Percentiles rank a stretch among this genome's conserved stretches.
Evolutionary conservation across 2,329 filamentous ascomycete species (phyloP).

Genomic region (Clonostachys solani): DNA sequence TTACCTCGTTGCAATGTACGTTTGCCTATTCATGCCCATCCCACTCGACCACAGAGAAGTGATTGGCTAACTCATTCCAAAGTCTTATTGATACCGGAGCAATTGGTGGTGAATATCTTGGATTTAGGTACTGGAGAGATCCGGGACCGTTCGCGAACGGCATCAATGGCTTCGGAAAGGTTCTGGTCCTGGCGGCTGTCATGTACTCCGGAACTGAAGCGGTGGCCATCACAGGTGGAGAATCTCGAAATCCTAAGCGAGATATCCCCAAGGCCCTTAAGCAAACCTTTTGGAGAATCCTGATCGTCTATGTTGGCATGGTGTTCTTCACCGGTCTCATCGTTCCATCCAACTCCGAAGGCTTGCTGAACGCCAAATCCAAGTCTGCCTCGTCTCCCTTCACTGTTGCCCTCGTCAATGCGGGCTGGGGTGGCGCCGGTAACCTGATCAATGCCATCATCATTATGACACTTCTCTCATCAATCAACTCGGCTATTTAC

Average conservation of each 20-base stretch:
- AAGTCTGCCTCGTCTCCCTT: conserved; percentile 45
- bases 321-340: conserved; percentile 49
- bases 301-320: conserved; percentile 38
- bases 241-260: conserved; percentile 38
- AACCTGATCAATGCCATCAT: conserved; percentile 48
- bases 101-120: conserved; percentile 12
- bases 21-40: background rate
- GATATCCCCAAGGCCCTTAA: conserved; percentile 18
- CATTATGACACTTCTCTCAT: conserved; percentile 44
- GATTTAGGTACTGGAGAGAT: conserved; percentile 4
- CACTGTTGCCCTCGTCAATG: conserved; percentile 38
- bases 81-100: conserved; percentile 10
- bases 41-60: background rate
- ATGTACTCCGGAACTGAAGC: conserved; percentile 8
- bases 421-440: conserved; percentile 5
- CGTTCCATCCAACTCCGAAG: conserved; percentile 45
- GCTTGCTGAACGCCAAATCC: conserved; percentile 39
- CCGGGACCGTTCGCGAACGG: conserved; percentile 3
- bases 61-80: background rate
- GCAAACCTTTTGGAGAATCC: conserved; percentile 14
- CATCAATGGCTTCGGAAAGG: conserved; percentile 7
- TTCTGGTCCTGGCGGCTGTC: conserved; percentile 5
- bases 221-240: conserved; percentile 13
- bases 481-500: conserved; percentile 49
- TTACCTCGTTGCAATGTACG: background rate